These are phyloP conservation scores for Fremontodendron californicum DNA, from an alignment of 345 rosid genomes.

Conservation along the genomic window DNA sequence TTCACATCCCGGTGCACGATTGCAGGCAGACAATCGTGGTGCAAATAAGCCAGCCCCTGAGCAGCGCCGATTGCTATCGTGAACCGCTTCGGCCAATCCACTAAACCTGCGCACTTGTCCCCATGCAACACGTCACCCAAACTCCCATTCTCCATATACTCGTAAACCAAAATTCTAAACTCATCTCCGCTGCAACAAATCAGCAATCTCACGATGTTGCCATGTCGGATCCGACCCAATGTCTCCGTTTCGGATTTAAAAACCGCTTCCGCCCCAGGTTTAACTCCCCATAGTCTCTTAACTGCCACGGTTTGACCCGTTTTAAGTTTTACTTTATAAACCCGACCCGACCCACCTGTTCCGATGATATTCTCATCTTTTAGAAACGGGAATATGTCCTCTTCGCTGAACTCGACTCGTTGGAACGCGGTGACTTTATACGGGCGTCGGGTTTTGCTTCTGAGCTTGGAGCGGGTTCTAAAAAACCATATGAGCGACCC, in stretches of 20 bases:
- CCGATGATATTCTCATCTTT: constrained; percentile 53
- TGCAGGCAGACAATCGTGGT: constrained; percentile 62
- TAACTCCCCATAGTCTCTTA: constrained; percentile 48
- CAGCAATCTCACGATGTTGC: constrained; percentile 56
- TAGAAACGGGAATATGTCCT: constrained; percentile 39
- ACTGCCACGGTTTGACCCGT: constrained; percentile 64
- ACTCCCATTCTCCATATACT: constrained; percentile 76
- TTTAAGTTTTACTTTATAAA: constrained; percentile 47
- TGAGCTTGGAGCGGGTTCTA: constrained; percentile 28
- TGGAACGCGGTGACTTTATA: constrained; percentile 51
- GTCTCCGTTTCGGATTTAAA: constrained; percentile 60
- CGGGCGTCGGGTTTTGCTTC: constrained; percentile 30
- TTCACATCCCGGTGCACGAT: constrained; percentile 81
- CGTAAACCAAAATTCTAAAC: constrained; percentile 49
- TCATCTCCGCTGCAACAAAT: constrained; percentile 48
- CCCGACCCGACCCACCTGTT: constrained; percentile 62
- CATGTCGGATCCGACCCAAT: constrained; percentile 57
- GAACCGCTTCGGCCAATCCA: constrained; percentile 49
- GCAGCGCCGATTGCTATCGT: constrained; percentile 57
- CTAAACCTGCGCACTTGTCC: constrained; percentile 24
- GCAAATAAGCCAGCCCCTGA: constrained; percentile 68
- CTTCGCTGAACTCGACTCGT: constrained; percentile 43
- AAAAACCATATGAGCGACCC: constrained; percentile 43
- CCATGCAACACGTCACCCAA: constrained; percentile 62
- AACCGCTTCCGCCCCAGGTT: constrained; percentile 29